A percentile compares a stretch with the other conserved stretches of the same genome.
Evolutionary conservation across 805 yeast genomes (phyloP).

Genomic region (Nakazawaea pomicola): DNA sequence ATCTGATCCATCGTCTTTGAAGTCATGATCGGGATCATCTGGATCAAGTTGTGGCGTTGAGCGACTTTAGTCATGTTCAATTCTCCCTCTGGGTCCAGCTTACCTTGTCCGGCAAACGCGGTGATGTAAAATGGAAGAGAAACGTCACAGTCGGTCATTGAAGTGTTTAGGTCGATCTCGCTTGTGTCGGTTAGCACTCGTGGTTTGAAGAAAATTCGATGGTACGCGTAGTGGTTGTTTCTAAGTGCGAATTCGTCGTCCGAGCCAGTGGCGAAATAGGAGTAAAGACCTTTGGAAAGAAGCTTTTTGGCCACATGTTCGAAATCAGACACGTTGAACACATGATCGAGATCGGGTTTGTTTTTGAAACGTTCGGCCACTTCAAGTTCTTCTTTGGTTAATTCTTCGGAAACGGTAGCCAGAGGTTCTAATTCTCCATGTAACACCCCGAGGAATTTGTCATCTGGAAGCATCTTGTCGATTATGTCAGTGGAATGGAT

Average conservation of each 20-base stretch:
- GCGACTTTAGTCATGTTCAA: constrained; percentile 34
- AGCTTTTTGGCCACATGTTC: constrained; percentile 41
- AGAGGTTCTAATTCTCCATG: constrained; percentile 5
- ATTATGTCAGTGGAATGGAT: constrained; percentile 14
- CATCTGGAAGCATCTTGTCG: constrained; percentile 11
- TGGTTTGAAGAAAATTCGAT: constrained; percentile 37
- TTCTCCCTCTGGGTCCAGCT: constrained; percentile 42
- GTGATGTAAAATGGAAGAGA: constrained; percentile 38
- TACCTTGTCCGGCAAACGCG: constrained; percentile 39
- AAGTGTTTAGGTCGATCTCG: constrained; percentile 30
- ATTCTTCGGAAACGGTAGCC: not conserved
- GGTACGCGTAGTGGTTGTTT: constrained; percentile 38
- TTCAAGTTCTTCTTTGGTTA: constrained; percentile 13
- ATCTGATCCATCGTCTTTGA: constrained; percentile 37
- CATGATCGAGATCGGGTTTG: constrained; percentile 35
- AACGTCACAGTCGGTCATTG: constrained; percentile 33
- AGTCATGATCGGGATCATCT: constrained; percentile 39
- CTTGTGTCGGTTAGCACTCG: constrained; percentile 34
- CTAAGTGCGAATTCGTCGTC: constrained; percentile 42
- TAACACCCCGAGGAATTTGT: constrained; percentile 31
- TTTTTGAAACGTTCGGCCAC: constrained; percentile 23
- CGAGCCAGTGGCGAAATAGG: constrained; percentile 40
- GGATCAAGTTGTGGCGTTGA: constrained; percentile 31
- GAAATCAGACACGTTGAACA: constrained; percentile 40
- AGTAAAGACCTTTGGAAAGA: constrained; percentile 38